Evolutionary conservation across 2,329 filamentous ascomycete genomes (phyloP), one percentile per base, ranked within the genome.

Genomic region (Talaromyces funiculosus): DNA sequence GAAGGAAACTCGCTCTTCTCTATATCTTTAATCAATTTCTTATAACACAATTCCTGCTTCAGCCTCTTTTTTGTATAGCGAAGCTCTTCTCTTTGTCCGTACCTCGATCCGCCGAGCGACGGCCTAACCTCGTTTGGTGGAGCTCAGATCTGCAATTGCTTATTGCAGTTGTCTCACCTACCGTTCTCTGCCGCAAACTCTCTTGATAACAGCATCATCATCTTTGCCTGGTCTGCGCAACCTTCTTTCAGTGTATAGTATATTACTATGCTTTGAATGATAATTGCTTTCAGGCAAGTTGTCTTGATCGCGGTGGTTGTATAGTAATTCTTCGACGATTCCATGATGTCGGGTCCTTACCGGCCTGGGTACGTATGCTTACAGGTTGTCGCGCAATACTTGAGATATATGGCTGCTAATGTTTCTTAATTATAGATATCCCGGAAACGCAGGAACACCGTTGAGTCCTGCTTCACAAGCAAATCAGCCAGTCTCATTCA

Each of bases 401-500:
- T 22, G 10, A 22, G 29, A n/a, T 51, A 8, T 33, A 20, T 31
- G 4, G n/a, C 14, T 51, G 10, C 18, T 51, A 35, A 54, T 40
- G 8, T 9, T 60, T 10, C n/a, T 38, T 20, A 10, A 31, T 40
- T 24, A 37, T 20, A 60, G 60, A 53, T 64, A 53, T 57, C 53
- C 61, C 51, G 59, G 61, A 38, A 60, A 60, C 42, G 53, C 42
- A 26, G 54, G 38, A 24, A 73, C 66, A 60, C 71, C 71, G 8
- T 63, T 72, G 14, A 69, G 70, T 5, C 69, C 69, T 9, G 65
- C 64, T 43, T 65, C 66, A 22, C 60, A 66, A 38, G 66, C 70
- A 38, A 72, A 70, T 38, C 79, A 80, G 57, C 77, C 80, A 26
- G 74, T 83, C 29, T 84, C 82, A 26, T 96, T 92, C 77, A 89